phyloP scores from a whole-genome alignment of 2,329 filamentous ascomycete genomes.

The Fusarium hainanense region DNA sequence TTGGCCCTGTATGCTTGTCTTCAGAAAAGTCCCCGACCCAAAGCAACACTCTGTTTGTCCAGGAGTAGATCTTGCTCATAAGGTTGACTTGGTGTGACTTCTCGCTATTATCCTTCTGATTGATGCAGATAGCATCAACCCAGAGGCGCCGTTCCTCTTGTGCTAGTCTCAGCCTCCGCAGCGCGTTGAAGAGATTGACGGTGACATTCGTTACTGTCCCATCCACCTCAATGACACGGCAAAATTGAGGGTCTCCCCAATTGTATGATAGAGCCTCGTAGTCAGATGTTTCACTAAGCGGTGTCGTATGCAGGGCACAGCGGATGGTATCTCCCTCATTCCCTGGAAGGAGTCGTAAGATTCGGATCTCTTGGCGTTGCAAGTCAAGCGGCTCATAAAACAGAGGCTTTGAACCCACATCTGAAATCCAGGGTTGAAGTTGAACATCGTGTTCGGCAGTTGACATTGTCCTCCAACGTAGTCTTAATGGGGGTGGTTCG shows the following conservation, averaged over 20 bases:
- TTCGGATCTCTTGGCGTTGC: not conserved
- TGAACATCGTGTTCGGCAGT: not conserved
- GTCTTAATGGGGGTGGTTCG: no score
- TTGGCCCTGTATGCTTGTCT: not conserved
- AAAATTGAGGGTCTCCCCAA: not conserved
- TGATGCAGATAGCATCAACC: not conserved
- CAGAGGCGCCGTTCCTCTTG: not conserved
- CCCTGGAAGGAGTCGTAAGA: not conserved
- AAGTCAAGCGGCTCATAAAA: not conserved
- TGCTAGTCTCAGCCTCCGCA: not conserved
- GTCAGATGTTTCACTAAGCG: not conserved
- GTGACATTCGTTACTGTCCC: not conserved
- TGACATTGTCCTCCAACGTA: not conserved
- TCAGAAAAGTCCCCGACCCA: not conserved
- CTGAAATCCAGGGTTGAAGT: not conserved
- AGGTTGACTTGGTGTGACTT: not conserved
- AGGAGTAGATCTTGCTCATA: not conserved
- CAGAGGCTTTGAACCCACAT: rapidly evolving
- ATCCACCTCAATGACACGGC: not conserved
- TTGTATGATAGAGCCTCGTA: not conserved
- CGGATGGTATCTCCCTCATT: not conserved
- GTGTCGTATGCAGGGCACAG: not conserved
- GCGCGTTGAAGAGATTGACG: not conserved
- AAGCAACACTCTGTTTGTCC: not conserved
- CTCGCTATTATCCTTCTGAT: not conserved